Percentiles rank a stretch among this genome's conserved stretches.
These are phyloP conservation scores for Tilletia walkeri DNA, from an alignment of 1,284 basidiomycete species.

Conservation along the genomic window DNA sequence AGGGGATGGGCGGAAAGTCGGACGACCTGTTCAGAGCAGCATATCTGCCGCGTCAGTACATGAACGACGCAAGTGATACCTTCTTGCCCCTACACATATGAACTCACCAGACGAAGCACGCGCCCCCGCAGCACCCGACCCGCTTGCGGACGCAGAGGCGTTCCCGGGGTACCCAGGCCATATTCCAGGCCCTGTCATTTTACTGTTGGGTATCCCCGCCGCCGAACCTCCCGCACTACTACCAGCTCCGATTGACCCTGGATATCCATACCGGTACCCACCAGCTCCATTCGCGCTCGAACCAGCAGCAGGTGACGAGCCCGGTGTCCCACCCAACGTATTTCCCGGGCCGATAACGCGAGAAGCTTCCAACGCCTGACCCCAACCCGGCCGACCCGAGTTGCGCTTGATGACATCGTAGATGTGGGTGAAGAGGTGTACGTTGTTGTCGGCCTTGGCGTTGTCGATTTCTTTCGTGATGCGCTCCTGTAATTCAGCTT, in stretches of 20 bases:
- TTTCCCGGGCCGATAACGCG: neutral
- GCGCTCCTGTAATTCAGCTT: slow-evolving; percentile 4
- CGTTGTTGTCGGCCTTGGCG: slow-evolving; percentile 8
- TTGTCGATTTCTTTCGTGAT: neutral
- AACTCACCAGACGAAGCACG: neutral
- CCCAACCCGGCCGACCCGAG: slow-evolving; percentile 1
- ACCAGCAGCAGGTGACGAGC: neutral
- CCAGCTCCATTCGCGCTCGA: neutral
- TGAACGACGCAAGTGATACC: neutral
- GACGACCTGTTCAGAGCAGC: neutral
- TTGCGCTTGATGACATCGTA: slow-evolving; percentile 14
- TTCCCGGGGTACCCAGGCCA: neutral
- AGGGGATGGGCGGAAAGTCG: slow-evolving; percentile 39
- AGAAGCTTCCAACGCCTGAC: neutral
- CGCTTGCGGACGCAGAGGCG: neutral
- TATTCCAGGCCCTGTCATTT: neutral
- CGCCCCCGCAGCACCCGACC: neutral
- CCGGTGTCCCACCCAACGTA: neutral
- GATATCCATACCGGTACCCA: no score
- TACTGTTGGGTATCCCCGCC: neutral
- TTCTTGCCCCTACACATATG: neutral
- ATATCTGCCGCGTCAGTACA: neutral
- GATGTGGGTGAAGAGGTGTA: neutral
- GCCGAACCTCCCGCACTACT: no score
- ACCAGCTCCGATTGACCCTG: no score